Conservation (phyloP, 169 alveolate species). For the Hepatocystis sp. region DNA sequence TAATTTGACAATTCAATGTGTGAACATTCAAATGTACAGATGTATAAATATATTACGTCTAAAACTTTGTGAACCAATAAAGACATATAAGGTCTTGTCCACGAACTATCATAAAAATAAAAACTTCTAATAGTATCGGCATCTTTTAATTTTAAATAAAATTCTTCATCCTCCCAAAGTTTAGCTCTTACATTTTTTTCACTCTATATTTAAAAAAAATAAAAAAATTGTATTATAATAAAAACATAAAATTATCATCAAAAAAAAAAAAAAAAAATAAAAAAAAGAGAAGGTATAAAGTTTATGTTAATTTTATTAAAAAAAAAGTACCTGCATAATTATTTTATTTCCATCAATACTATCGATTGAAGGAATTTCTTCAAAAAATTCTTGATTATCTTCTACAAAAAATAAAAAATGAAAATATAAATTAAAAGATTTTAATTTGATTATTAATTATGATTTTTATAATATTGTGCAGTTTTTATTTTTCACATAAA, state of each 20-base stretch:
- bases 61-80: conserved; percentile 63
- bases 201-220: conserved; percentile 12
- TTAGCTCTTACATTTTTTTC: conserved; percentile 60
- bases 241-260: conserved; percentile 2
- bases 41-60: conserved; percentile 19
- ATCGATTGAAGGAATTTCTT: conserved; percentile 69
- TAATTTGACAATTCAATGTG: too few species aligned
- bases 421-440: too few species aligned
- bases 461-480: too few species aligned
- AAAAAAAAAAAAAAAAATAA: neutral
- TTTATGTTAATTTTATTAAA: neutral
- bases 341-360: conserved; percentile 58
- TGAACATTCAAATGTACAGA: too few species aligned
- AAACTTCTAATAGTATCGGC: conserved; percentile 60
- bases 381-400: conserved; percentile 58
- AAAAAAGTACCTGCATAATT: conserved; percentile 26
- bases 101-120: conserved; percentile 61
- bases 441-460: too few species aligned
- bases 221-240: neutral
- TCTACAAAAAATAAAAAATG: conserved; percentile 9
- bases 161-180: conserved; percentile 71
- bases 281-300: neutral
- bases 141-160: conserved; percentile 49
- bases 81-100: conserved; percentile 74
- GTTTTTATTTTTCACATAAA: too few species aligned